Evolutionary conservation across 2,329 filamentous ascomycete species (phyloP), one percentile per base, ranked within the genome.

Genomic region (Calonectria ilicicola): DNA sequence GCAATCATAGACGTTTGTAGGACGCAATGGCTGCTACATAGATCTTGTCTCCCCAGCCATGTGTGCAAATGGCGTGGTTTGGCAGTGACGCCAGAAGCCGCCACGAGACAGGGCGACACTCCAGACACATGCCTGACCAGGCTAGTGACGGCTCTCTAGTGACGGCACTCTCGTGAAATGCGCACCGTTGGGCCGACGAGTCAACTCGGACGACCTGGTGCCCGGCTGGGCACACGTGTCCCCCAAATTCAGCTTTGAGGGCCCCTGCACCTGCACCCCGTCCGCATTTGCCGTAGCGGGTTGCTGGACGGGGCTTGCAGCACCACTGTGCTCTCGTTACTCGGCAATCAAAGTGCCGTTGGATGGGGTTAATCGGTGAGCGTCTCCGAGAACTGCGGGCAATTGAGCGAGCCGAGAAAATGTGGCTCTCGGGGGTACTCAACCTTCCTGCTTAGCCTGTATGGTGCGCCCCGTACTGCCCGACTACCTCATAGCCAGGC

Each of bases 261-360:
- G 10, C 27, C 62, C 62, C 29, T 44, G 38, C 62, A 47, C 62
- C n/a, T 40, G 21, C 29, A 32, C 32, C 32, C 32, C 32, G 32
- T 35, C 32, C 32, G 32, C 32, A 35, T 35, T 35, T 35, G 10
- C 32, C 32, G 32, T 35, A 35, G 32, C 32, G 8, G 32, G 32
- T 10, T 35, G 32, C 32, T 35, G 32, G 32, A 35, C 32, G 53
- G 56, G 58, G 38, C 58, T 44, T 62, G 58, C 58, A 62, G 40
- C 40, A 46, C 15, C 58, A 63, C 23, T 68, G 32, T 27, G 40
- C 27, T 67, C 26, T 46, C 29, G 47, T 32, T 14, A 10, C 32
- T 67, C 69, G 69, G 65, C 69, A 67, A 67, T 67, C 56, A 58
- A 64, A 72, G 69, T 72, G 65, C 69, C 69, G 69, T 65, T n/a